phyloP scores from a whole-genome alignment of 2,329 filamentous ascomycete genomes.

The Colletotrichum siamense region DNA sequence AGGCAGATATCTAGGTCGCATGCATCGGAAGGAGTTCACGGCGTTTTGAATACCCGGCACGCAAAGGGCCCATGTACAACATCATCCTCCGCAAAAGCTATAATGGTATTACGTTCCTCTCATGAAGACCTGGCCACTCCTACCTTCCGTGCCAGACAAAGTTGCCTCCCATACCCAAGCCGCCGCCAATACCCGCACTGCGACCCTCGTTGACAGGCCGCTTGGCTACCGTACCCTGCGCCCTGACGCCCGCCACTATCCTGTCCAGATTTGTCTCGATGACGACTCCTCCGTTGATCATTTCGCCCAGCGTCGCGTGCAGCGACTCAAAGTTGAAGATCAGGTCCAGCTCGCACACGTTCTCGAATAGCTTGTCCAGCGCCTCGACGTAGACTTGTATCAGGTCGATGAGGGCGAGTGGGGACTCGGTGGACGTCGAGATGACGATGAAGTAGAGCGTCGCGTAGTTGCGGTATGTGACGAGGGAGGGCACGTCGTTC shows the following conservation, averaged over 20 bases:
- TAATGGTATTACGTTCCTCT: conserved; percentile 2
- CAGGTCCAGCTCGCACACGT: conserved; percentile 96
- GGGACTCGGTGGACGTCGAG: conserved; percentile 93
- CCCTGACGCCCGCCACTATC: conserved; percentile 83
- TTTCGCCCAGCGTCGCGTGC: conserved; percentile 88
- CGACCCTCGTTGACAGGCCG: conserved; percentile 76
- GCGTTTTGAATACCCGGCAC: conserved; percentile 21
- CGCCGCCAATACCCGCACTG: conserved; percentile 49
- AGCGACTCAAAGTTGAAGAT: conserved; percentile 99
- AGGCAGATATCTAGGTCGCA: neutral
- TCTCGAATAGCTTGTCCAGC: conserved; percentile 93
- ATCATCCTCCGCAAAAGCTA: conserved; percentile 29
- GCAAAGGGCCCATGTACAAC: conserved; percentile 25
- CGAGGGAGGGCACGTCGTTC: conserved; percentile 91
- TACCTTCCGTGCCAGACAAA: conserved; percentile 59
- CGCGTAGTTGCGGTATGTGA: conserved; percentile 97
- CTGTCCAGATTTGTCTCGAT: conserved; percentile 90
- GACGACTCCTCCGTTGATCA: conserved; percentile 94
- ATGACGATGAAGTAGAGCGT: conserved; percentile 99
- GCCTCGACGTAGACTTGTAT: conserved; percentile 99
- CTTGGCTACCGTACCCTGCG: conserved; percentile 80
- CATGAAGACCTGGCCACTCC: conserved; percentile 3
- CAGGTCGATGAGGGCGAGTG: conserved; percentile 91
- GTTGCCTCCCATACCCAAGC: conserved; percentile 61
- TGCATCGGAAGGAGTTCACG: conserved; percentile 19